These are phyloP conservation scores for Venturia aucupariae DNA, from an alignment of 2,329 filamentous ascomycete genomes.

Conservation along the genomic window DNA sequence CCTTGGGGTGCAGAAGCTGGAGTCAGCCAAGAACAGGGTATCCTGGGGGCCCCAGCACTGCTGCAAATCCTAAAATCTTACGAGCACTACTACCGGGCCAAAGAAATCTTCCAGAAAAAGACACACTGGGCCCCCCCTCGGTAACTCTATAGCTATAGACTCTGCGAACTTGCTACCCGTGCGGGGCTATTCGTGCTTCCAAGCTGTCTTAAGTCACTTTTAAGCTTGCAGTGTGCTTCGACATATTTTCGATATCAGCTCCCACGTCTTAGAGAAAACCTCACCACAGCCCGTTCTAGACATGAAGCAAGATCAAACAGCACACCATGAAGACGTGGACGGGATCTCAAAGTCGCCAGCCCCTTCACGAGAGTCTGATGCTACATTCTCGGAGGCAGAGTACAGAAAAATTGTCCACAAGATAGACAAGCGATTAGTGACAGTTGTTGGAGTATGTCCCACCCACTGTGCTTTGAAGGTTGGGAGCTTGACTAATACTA, in stretches of 20 bases:
- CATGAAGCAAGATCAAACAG: not conserved
- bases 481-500: slow-evolving; percentile 39
- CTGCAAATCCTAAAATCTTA: too few relatives aligned
- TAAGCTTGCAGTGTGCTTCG: not conserved
- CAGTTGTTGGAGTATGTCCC: slow-evolving; percentile 34
- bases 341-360: not conserved
- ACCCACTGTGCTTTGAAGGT: slow-evolving; percentile 18
- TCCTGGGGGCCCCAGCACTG: not conserved
- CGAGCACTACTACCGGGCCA: too few relatives aligned
- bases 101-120: not conserved
- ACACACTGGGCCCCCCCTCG: not conserved
- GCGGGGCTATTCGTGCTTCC: not conserved
- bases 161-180: not conserved
- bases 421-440: slow-evolving; percentile 49
- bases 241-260: not conserved
- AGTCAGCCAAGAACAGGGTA: not conserved
- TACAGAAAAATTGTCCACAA: slow-evolving; percentile 58
- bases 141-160: not conserved
- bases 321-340: not conserved
- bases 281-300: not conserved
- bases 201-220: not conserved
- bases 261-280: not conserved
- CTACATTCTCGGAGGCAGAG: slow-evolving; percentile 48
- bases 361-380: slow-evolving; percentile 20
- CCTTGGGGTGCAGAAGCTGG: not conserved